phyloP scores from a whole-genome alignment of 768 basidiomycete genomes.

The Rhodotorula toruloides region DNA sequence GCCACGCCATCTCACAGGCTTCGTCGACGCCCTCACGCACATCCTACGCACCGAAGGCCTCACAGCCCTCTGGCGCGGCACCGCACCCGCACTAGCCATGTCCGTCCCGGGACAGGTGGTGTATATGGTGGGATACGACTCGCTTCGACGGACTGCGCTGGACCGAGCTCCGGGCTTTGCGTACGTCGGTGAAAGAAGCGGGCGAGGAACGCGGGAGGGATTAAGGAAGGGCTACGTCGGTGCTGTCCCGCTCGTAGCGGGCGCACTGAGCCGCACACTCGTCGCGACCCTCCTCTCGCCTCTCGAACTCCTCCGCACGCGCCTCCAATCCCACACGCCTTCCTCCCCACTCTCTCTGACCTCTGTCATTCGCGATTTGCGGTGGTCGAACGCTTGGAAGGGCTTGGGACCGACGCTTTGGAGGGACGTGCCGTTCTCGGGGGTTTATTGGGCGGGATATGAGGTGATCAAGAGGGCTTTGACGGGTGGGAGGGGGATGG shows the following conservation, averaged over 20 bases:
- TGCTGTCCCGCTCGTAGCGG: slow-evolving; percentile 69
- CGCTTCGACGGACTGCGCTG: slow-evolving; percentile 52
- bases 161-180: slow-evolving; percentile 21
- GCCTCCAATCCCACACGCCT: slow-evolving; percentile 74
- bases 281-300: slow-evolving; percentile 78
- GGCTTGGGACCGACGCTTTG: slow-evolving; percentile 87
- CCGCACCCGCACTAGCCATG: slow-evolving; percentile 82
- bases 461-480: slow-evolving; percentile 71
- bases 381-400: slow-evolving; percentile 66
- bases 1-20: slow-evolving; percentile 74
- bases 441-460: slow-evolving; percentile 94
- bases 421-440: slow-evolving; percentile 97
- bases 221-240: slow-evolving; percentile 40
- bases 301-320: slow-evolving; percentile 85
- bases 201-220: neutral
- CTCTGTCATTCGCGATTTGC: slow-evolving; percentile 60
- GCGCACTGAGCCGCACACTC: slow-evolving; percentile 71
- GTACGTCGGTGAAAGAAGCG: slow-evolving; percentile 12
- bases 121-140: slow-evolving; percentile 95
- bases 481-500: slow-evolving; percentile 46
- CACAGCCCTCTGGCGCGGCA: slow-evolving; percentile 89
- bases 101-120: slow-evolving; percentile 84
- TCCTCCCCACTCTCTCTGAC: slow-evolving; percentile 63
- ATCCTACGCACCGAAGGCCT: slow-evolving; percentile 76
- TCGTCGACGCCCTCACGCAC: slow-evolving; percentile 73